These are phyloP conservation scores for Geotrichum restrictum DNA, from an alignment of 1,139 yeast genomes.

Conservation along the genomic window DNA sequence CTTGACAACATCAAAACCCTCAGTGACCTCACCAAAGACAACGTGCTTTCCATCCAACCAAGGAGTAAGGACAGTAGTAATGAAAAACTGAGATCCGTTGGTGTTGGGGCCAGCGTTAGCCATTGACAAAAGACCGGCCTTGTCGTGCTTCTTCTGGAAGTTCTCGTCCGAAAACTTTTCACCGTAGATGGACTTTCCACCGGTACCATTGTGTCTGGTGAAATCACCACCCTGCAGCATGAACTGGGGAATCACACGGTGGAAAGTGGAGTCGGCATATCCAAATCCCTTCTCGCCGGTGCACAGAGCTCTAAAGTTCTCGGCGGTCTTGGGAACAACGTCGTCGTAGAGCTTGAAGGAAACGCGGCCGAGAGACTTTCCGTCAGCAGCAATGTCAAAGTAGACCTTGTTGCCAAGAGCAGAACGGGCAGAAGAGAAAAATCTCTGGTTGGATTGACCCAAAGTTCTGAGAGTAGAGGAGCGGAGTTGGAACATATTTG, in stretches of 20 bases:
- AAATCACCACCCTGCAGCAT: conserved; percentile 99
- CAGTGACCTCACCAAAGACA: conserved; percentile 94
- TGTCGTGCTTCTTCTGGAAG: conserved; percentile 78
- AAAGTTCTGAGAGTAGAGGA: conserved; percentile 8
- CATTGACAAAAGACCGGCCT: conserved; percentile 95
- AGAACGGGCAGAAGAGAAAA: conserved; percentile 17
- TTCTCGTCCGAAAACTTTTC: conserved; percentile 93
- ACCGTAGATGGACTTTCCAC: conserved; percentile 99
- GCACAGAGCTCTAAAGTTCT: conserved; percentile 94
- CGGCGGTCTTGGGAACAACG: conserved; percentile 96
- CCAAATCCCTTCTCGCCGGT: conserved; percentile 99
- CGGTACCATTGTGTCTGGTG: conserved; percentile 72
- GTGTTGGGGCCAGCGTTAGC: conserved; percentile 99
- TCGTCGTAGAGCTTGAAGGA: conserved; percentile 83
- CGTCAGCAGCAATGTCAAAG: conserved; percentile 74
- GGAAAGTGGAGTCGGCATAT: conserved; percentile 88
- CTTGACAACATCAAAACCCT: conserved; percentile 88
- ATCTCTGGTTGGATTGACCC: conserved; percentile 14
- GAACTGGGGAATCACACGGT: conserved; percentile 97
- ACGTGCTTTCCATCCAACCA: conserved; percentile 99
- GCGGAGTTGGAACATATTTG: conserved; percentile 5
- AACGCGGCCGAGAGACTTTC: conserved; percentile 66
- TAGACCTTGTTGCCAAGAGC: conserved; percentile 51
- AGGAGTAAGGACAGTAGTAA: conserved; percentile 92
- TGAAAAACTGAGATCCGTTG: conserved; percentile 98